Evolutionary conservation across 2,329 filamentous ascomycete genomes (phyloP).

Genomic region (Colletotrichum tabaci): DNA sequence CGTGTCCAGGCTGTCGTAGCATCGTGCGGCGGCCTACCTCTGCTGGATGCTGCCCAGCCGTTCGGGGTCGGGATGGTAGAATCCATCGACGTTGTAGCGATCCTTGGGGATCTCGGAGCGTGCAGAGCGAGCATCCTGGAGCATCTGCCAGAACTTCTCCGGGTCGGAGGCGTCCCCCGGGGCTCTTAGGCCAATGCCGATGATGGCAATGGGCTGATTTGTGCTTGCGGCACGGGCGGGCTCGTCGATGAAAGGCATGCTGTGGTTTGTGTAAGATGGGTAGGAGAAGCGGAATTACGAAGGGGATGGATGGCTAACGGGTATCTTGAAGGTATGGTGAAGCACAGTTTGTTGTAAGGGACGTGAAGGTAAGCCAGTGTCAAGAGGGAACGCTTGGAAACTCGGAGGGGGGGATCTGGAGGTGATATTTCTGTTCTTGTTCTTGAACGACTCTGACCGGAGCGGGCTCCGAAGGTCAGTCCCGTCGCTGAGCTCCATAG

Average conservation of each 20-base stretch:
- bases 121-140: constrained; percentile 38
- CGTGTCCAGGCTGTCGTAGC: no score
- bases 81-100: constrained; percentile 46
- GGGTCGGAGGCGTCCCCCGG: constrained; percentile 53
- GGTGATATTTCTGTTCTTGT: constrained; percentile 15
- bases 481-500: not conserved
- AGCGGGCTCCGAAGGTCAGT: not conserved
- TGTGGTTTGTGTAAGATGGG: not conserved
- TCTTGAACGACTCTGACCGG: not conserved
- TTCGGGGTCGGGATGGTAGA: constrained; percentile 42
- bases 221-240: constrained; percentile 10
- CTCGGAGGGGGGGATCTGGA: not conserved
- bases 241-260: constrained; percentile 37
- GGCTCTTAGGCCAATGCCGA: constrained; percentile 57
- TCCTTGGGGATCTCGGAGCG: constrained; percentile 43
- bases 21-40: constrained; percentile 21
- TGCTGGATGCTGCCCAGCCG: constrained; percentile 45
- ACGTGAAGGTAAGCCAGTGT: constrained; percentile 8
- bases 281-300: constrained; percentile 24
- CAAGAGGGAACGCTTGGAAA: not conserved
- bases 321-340: constrained; percentile 17
- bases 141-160: constrained; percentile 55
- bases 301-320: constrained; percentile 9
- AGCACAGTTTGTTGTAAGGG: not conserved
- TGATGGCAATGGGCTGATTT: constrained; percentile 55